Percentiles rank a stretch among this genome's conserved stretches.
phyloP scores from a whole-genome alignment of 345 rosid species.

The Kernera saxatilis region DNA sequence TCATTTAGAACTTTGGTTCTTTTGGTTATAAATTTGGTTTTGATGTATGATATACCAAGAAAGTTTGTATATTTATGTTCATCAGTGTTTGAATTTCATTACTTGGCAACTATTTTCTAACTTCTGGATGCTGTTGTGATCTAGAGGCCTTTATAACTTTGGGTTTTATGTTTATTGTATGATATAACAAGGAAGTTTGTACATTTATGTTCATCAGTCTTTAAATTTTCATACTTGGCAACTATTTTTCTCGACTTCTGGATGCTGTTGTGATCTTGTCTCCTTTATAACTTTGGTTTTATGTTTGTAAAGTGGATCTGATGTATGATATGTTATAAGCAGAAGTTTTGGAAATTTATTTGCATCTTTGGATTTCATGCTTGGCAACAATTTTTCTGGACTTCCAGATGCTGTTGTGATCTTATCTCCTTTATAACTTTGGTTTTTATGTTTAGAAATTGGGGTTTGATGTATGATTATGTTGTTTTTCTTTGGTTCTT shows the following conservation, averaged over 20 bases:
- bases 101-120: background rate
- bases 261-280: background rate
- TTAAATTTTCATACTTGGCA: background rate
- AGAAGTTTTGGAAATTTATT: background rate
- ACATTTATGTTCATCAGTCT: background rate
- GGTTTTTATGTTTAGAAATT: background rate
- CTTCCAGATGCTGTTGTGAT: background rate
- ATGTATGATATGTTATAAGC: background rate
- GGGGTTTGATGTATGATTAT: background rate
- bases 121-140: no score
- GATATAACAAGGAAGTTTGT: background rate
- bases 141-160: background rate
- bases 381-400: background rate
- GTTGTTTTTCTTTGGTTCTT: conserved; percentile 1
- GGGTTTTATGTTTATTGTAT: background rate
- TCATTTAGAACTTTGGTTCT: background rate
- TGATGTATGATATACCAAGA: background rate
- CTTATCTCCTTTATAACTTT: background rate
- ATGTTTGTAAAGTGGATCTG: background rate
- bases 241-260: background rate
- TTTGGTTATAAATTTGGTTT: background rate
- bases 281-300: background rate
- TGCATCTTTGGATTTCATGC: no score
- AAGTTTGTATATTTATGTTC: no score
- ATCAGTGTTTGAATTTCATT: no score